A percentile compares a stretch with the other conserved stretches of the same genome.
Conservation (phyloP, 2,329 filamentous ascomycete species). For the Pleurostoma richardsiae region DNA sequence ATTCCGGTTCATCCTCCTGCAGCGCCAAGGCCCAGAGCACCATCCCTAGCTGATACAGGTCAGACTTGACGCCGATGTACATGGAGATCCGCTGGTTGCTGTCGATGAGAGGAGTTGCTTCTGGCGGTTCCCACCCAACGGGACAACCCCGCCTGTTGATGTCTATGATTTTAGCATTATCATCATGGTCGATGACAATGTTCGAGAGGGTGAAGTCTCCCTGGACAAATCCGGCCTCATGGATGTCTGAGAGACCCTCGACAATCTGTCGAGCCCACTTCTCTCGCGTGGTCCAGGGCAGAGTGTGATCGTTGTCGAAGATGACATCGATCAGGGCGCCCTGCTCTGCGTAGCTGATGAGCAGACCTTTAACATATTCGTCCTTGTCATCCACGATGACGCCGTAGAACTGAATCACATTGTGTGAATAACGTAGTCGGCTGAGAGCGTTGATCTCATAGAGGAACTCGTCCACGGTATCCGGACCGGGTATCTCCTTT, state of each 20-base stretch:
- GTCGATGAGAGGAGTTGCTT: slow-evolving; percentile 79
- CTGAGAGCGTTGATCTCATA: slow-evolving; percentile 97
- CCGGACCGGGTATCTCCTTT: slow-evolving; percentile 95
- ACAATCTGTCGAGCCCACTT: slow-evolving; percentile 92
- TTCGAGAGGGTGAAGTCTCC: slow-evolving; percentile 97
- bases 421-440: slow-evolving; percentile 63
- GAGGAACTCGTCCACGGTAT: slow-evolving; percentile 92
- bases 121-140: slow-evolving; percentile 95
- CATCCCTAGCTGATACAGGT: slow-evolving; percentile 95
- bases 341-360: slow-evolving; percentile 82
- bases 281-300: slow-evolving; percentile 69
- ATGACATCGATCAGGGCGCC: slow-evolving; percentile 88
- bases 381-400: slow-evolving; percentile 77
- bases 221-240: slow-evolving; percentile 94
- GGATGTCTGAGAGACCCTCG: slow-evolving; percentile 82
- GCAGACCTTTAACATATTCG: slow-evolving; percentile 74
- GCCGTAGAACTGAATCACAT: slow-evolving; percentile 82
- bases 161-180: slow-evolving; percentile 94
- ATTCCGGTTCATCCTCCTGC: slow-evolving; percentile 85
- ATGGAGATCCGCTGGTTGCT: slow-evolving; percentile 88
- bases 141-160: slow-evolving; percentile 97
- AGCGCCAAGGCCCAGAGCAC: slow-evolving; percentile 88
- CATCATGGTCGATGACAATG: slow-evolving; percentile 81
- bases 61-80: slow-evolving; percentile 97
- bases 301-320: slow-evolving; percentile 64